These are phyloP conservation scores for Diaporthe aspalathi DNA, from an alignment of 2,329 filamentous ascomycete species.

Conservation along the genomic window DNA sequence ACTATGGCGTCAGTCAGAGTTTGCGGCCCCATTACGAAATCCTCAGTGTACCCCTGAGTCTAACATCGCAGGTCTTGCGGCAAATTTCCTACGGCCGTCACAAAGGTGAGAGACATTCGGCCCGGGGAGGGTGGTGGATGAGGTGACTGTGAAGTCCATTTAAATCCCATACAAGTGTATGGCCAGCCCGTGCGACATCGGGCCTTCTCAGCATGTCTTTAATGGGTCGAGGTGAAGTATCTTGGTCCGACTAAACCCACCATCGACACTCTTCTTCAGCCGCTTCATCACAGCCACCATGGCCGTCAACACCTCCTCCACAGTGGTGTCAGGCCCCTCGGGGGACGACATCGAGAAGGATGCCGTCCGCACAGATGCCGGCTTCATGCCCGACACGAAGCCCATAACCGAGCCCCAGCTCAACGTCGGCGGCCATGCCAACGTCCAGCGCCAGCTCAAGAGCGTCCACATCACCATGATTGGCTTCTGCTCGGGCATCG, in stretches of 20 bases:
- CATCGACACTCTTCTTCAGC: not conserved
- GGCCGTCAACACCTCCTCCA: constrained; percentile 11
- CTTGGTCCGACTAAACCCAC: not conserved
- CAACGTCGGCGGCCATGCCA: constrained; percentile 39
- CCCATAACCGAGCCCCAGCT: constrained; percentile 35
- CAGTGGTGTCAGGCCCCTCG: not conserved
- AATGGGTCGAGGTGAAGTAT: constrained; percentile 5
- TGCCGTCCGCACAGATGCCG: constrained; percentile 31
- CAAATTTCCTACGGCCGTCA: not conserved
- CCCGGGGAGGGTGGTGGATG: not conserved
- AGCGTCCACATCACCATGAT: constrained; percentile 41
- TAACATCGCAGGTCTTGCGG: constrained; percentile 7
- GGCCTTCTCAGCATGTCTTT: constrained; percentile 3
- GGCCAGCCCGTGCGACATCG: constrained; percentile 15
- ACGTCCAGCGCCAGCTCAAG: constrained; percentile 38
- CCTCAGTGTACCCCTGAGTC: constrained; percentile 8
- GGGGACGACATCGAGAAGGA: constrained; percentile 37
- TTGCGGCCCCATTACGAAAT: constrained; percentile 38
- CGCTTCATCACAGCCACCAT: constrained; percentile 8
- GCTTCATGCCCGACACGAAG: constrained; percentile 38
- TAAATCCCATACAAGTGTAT: not conserved
- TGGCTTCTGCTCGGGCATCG: constrained; percentile 40
- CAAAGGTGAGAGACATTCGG: not conserved
- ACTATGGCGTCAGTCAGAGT: constrained; percentile 38
- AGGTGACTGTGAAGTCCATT: not conserved